Percentiles rank a stretch among this genome's conserved stretches.
These are phyloP conservation scores for Solanum etuberosum DNA, from an alignment of 257 asterid species.

Conservation along the genomic window DNA sequence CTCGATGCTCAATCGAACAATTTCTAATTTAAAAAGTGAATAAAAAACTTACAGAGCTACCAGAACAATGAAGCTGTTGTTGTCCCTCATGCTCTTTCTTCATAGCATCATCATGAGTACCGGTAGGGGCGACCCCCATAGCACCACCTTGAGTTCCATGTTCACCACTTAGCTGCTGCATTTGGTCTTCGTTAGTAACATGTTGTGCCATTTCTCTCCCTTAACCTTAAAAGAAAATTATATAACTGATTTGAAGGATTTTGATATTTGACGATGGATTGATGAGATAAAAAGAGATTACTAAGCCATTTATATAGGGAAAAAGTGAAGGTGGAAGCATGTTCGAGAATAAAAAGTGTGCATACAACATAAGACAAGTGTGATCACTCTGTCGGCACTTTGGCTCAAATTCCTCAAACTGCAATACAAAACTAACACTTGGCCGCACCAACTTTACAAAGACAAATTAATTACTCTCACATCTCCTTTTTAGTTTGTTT, in stretches of 20 bases:
- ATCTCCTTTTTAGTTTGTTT: no score
- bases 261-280: neutral
- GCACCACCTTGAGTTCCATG: conserved; percentile 11
- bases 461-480: no score
- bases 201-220: neutral
- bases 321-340: neutral
- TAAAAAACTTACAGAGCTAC: neutral
- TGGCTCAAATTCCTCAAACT: neutral
- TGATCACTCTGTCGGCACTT: neutral
- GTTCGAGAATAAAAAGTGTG: neutral
- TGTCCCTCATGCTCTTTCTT: neutral
- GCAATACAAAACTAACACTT: neutral
- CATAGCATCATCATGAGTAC: neutral
- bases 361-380: neutral
- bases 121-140: neutral
- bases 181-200: neutral
- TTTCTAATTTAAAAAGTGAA: neutral
- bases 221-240: neutral
- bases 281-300: neutral
- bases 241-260: neutral
- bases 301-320: neutral
- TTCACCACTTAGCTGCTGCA: neutral
- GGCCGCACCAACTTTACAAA: no score
- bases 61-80: neutral
- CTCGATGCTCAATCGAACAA: neutral